Base-by-base conservation (phyloP, 257 asterid species). In the Solanum dulcamara region DNA sequence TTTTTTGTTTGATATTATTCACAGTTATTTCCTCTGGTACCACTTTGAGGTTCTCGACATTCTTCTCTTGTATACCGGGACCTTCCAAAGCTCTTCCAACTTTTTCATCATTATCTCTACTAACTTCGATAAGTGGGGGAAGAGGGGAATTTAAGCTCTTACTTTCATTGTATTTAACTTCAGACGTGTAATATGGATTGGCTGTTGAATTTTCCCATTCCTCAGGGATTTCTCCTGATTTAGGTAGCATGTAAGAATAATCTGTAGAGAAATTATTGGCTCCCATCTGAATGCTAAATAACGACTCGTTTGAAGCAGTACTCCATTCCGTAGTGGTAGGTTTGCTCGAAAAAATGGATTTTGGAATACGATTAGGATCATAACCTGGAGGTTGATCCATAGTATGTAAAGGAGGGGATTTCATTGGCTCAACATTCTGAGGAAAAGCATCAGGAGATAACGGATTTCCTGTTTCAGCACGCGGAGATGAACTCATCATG, bases 251-350 rank as follows among this genome's bases (percentile, higher is more conserved):
- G 20, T 87, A 48, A 15, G 86, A 85, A 28, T 88, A 87, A 74
- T 94, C 98, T 67, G 87, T 88, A 6, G 96, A 85, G 85, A 93
- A 91, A 70, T 97, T 92, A 70, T 17, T 80, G 75, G 88, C 92
- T 26, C 94, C 97, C 88, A 91, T 90, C 24, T 88, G 94, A 84
- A 96, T 93, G 84, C 99, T 95, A 90, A 96, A 96, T 1, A 96
- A 85, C 0, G 99, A 96, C 55, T 94, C 99, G 17, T 90, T 93
- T 11, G 99, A 96, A 81, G 94, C 89, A 13, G 81, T 75, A 74
- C 99, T 96, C 99, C 98, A 96, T 2, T 93, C 97, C 3, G 89
- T 51, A 14, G 88, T 87, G 5, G 89, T n/a, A 7, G 90, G 83
- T 9, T 88, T 88, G 12, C 84, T 86, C 2, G 90, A 80, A 15